These are phyloP conservation scores for Colletotrichum navitas DNA, from an alignment of 2,329 filamentous ascomycete species.

Conservation along the genomic window DNA sequence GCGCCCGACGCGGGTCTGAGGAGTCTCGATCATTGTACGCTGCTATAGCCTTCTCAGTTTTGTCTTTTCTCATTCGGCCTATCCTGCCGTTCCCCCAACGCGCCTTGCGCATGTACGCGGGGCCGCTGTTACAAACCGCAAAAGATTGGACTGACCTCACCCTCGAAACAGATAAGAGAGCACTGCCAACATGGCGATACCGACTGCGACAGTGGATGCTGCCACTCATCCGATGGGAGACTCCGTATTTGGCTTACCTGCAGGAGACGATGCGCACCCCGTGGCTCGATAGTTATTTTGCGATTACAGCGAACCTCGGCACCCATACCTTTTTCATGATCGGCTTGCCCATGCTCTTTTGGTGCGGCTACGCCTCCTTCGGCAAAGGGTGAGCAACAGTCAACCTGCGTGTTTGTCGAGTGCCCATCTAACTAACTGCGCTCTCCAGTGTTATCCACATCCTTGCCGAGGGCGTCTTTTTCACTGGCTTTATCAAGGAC, in stretches of 20 bases:
- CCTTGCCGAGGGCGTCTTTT: constrained; percentile 83
- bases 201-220: constrained; percentile 83
- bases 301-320: constrained; percentile 93
- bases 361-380: constrained; percentile 89
- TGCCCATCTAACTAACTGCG: constrained; percentile 8
- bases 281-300: constrained; percentile 94
- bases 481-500: constrained; percentile 95
- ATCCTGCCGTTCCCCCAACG: background rate
- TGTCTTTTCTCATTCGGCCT: constrained; percentile 13
- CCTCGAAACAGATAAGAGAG: constrained; percentile 75
- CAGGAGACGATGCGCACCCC: constrained; percentile 86
- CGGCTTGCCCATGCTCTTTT: constrained; percentile 92
- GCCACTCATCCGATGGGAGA: constrained; percentile 93
- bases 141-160: constrained; percentile 28
- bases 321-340: constrained; percentile 99
- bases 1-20: constrained; percentile 78
- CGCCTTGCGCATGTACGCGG: constrained; percentile 23
- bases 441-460: constrained; percentile 75
- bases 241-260: constrained; percentile 89
- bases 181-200: constrained; percentile 91
- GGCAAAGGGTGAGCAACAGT: constrained; percentile 82
- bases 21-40: constrained; percentile 82
- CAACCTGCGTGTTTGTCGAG: background rate
- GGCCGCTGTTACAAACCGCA: constrained; percentile 11
- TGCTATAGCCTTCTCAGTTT: constrained; percentile 2